Evolutionary conservation across 1,284 basidiomycete genomes (phyloP), one percentile per base, ranked within the genome.

Genomic region (Meripilus lineatus): DNA sequence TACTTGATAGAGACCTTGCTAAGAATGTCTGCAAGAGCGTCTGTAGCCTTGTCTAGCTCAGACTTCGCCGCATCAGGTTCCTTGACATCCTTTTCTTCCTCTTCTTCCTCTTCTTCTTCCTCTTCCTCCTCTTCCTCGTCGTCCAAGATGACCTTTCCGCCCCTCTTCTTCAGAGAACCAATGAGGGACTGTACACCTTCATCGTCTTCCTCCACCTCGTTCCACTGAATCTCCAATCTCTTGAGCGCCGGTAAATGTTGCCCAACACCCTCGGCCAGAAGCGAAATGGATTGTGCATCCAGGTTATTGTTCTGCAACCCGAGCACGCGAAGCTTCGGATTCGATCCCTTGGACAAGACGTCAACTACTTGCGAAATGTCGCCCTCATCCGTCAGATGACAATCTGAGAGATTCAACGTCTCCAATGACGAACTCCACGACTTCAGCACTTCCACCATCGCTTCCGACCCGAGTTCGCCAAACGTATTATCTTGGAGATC

Each of bases 401-500:
- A 96, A 66, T 99, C 95, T 10, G 90, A 93, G 32, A 99, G 72
- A 64, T 98, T 92, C 54, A 99, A 81, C 18, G 75, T 78, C 37
- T 75, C 73, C 26, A 99, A 73, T n/a, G n/a, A n/a, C 4, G 72
- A 63, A 1, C 81, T 81, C 87, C 89, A 98, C 13, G 72, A 70
- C 17, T 69, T 61, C 32, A 98, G 67, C 2, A 84, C 77, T 25
- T 74, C 71, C 4, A 89, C 82, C 71, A 96, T 85, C 7, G 88
- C 86, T 43, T 79, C 64, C 20, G 82, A 78, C 20, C 85, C 93
- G 36, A 80, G 77, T 20, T 74, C 75, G 20, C 89, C 91, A 54
- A 93, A 91, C 0, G 93, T 94, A 69, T 99, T 99, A 67, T 99
- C 95, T 66, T 97, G 93, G 42, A 99, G 68, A 70, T 99, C 94